Base-by-base conservation (phyloP, 345 rosid genomes). In the Populus davidiana region DNA sequence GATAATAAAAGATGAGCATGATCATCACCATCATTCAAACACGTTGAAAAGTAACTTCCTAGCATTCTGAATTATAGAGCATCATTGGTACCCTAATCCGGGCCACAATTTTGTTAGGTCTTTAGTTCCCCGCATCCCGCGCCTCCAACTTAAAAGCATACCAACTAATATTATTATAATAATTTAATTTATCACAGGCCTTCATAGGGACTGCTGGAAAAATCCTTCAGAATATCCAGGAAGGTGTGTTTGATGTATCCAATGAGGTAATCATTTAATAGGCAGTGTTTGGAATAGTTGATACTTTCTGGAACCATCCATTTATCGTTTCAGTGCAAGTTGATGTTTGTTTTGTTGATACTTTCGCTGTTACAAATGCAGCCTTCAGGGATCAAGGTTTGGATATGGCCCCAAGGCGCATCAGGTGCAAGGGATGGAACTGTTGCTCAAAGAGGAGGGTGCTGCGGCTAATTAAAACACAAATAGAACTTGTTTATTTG, bases 221-320 rank as follows among this genome's bases (percentile, higher is more conserved):
- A 89, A 92, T 95, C 86, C 94, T 90, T 78, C 90, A 91, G 81
- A 93, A 96, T 71, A 96, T 96, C 69, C 92, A 92, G 76, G 98
- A 93, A 2, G 97, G 98, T 0, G 88, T 92, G 3, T 88, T 93
- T 85, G 96, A 93, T 85, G 92, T 87, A 79, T 90, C 97, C 73
- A 90, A 92, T 66, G 98, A 95, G 96, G 98, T 93, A 86, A 33
- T 33, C 35, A 33, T 33, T 33, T 33, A 33, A 33, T 33, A 44
- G 25, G 47, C 67, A 5, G 18, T 36, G 49, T 23, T 18, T 13
- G 20, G 68, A 61, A 38, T 72, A 23, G 39, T 9, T 38, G 38
- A 6, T 73, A 5, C n/a, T 16, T 50, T 49, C 4, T 33, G 9
- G 35, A 21, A 25, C 17, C 27, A 39, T 73, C 5, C 41, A 9